Base-by-base conservation (phyloP, 2,329 filamentous ascomycete species). In the Aspergillus sp. region DNA sequence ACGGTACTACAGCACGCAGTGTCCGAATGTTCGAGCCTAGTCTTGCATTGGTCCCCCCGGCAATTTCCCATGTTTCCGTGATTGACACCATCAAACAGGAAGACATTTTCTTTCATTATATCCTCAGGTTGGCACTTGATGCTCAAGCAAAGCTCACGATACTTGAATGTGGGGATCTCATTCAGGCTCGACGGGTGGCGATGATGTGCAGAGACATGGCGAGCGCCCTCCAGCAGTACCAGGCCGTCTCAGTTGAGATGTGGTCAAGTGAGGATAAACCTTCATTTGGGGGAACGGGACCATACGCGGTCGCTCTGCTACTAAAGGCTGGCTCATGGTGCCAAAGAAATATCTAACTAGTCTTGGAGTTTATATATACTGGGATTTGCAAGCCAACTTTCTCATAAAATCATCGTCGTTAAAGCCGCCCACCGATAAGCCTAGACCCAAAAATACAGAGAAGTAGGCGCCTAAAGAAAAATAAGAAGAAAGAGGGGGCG, bases 21-120 rank as follows among this genome's bases (percentile, higher is more conserved):
- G 94, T 97, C 31, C 85, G 92, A 16, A 86, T 86, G 50, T 92
- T 87, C 71, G 95, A 99, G 75, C 95, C 95, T 3, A 85, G 80
- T 63, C 76, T 90, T 12, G 95, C 95, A 0, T 81, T 98, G 14
- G 90, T 98, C 0, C 85, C 84, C 10, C 84, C 84, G 4, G 32
- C 54, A 5, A 9, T 46, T 2, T 20, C 45, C 9, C 11, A 16
- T 14, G 6, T 50, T 29, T 12, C n/a, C 3, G 58, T 53, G 49
- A 24, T 18, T 45, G 36, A 32, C 11, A 3, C 42, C 26, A 16
- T 54, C 45, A 61, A 36, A 9, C 66, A 58, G 4, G 73, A 73
- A 32, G 76, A 78, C 63, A 58, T 70, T 3, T 78, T 78, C 57
- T 78, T 77, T 59, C 62, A 68, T 12, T 65, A 59, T 7, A 69